phyloP scores from a whole-genome alignment of 1,284 basidiomycete species.

The Ganoderma sp. region DNA sequence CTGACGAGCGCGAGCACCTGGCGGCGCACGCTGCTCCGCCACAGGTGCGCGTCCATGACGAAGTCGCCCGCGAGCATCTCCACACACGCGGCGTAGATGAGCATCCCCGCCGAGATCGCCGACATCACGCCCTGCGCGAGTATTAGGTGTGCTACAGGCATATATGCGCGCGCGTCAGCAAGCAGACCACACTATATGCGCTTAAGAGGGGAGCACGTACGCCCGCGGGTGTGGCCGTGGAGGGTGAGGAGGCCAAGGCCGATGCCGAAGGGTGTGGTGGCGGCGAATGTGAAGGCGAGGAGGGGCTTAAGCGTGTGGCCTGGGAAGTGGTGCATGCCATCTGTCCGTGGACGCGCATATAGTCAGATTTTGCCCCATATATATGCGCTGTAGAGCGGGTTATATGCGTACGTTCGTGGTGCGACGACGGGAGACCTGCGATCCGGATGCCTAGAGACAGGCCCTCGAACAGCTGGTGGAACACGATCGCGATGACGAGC shows the following conservation, averaged over 20 bases:
- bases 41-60: slow-evolving; percentile 62
- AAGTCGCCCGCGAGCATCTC: slow-evolving; percentile 85
- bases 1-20: slow-evolving; percentile 62
- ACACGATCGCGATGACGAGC: slow-evolving; percentile 72
- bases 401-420: slow-evolving; percentile 32
- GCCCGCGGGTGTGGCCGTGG: slow-evolving; percentile 37
- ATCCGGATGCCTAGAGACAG: slow-evolving; percentile 80
- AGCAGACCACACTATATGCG: slow-evolving; percentile 11
- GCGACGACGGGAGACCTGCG: slow-evolving; percentile 59
- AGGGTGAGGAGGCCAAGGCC: slow-evolving; percentile 55
- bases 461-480: slow-evolving; percentile 83
- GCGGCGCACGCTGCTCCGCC: slow-evolving; percentile 48
- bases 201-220: slow-evolving; percentile 31
- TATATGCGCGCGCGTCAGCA: slow-evolving; percentile 6
- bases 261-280: slow-evolving; percentile 75
- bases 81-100: slow-evolving; percentile 78
- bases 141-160: slow-evolving; percentile 49
- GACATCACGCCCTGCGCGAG: slow-evolving; percentile 74
- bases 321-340: slow-evolving; percentile 27
- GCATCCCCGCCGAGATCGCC: slow-evolving; percentile 78
- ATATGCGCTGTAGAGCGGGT: slow-evolving; percentile 15
- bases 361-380: background rate
- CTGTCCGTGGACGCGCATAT: slow-evolving; percentile 1
- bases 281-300: slow-evolving; percentile 67
- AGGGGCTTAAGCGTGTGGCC: slow-evolving; percentile 52